Conservation (phyloP, 805 yeast genomes). For the Candida succiphila region DNA sequence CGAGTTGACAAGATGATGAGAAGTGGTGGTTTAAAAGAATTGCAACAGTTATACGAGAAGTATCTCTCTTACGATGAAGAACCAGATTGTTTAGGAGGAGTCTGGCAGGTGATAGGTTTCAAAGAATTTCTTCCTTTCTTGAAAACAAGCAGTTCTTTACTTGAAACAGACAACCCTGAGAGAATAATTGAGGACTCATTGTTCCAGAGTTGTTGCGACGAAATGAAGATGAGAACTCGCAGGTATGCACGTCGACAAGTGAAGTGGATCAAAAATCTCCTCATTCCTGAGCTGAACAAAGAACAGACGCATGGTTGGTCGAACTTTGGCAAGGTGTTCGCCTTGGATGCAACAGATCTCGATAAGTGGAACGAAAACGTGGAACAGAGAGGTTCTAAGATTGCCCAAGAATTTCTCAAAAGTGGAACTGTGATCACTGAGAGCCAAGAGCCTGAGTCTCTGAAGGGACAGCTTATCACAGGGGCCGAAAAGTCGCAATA, state of each 20-base stretch:
- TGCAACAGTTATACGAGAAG: constrained; percentile 43
- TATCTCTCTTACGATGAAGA: constrained; percentile 24
- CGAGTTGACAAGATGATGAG: constrained; percentile 81
- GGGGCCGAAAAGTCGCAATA: constrained; percentile 3
- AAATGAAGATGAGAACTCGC: constrained; percentile 78
- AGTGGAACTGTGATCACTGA: constrained; percentile 1
- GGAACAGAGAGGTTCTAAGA: constrained; percentile 38
- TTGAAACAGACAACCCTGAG: constrained; percentile 13
- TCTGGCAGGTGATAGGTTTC: constrained; percentile 94
- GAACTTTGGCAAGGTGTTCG: constrained; percentile 54
- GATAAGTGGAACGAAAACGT: constrained; percentile 51
- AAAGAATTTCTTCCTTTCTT: constrained; percentile 70
- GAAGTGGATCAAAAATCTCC: constrained; percentile 76
- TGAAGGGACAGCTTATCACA: constrained; percentile 1
- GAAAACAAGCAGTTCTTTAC: constrained; percentile 20
- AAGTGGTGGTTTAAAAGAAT: constrained; percentile 61
- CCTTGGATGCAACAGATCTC: constrained; percentile 74
- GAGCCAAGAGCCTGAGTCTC: constrained; percentile 9
- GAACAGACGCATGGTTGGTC: constrained; percentile 35
- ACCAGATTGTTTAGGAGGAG: constrained; percentile 59
- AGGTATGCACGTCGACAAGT: constrained; percentile 83
- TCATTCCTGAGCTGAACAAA: constrained; percentile 48
- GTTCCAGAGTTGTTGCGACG: constrained; percentile 42
- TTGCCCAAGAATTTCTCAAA: constrained; percentile 27
- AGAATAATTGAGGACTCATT: constrained; percentile 5